phyloP scores from a whole-genome alignment of 805 yeast species.

The Yarrowia sp. region DNA sequence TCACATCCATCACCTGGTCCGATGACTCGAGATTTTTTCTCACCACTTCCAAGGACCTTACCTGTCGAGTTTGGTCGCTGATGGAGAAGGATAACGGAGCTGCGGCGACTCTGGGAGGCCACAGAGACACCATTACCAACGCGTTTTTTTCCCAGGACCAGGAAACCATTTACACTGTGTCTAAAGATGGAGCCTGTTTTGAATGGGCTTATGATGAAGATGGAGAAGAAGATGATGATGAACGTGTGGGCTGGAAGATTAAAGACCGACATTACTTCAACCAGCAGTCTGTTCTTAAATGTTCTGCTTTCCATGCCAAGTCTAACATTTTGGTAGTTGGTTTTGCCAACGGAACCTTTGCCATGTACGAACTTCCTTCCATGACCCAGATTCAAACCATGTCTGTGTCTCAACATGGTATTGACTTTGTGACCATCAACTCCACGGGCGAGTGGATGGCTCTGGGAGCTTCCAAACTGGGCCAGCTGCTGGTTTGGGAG shows the following conservation, averaged over 20 bases:
- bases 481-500: constrained; percentile 95
- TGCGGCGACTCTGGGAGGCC: constrained; percentile 86
- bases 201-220: constrained; percentile 80
- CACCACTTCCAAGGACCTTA: constrained; percentile 84
- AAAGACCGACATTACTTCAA: constrained; percentile 71
- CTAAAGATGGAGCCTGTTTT: constrained; percentile 92
- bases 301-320: constrained; percentile 76
- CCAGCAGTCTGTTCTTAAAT: constrained; percentile 63
- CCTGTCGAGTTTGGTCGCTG: constrained; percentile 79
- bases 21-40: constrained; percentile 83
- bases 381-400: constrained; percentile 79
- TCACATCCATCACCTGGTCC: constrained; percentile 81
- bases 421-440: constrained; percentile 77
- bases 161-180: constrained; percentile 84
- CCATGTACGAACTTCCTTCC: constrained; percentile 81
- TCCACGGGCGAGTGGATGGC: constrained; percentile 94
- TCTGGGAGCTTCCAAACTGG: constrained; percentile 83
- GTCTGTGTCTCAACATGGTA: constrained; percentile 86
- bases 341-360: constrained; percentile 82
- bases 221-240: constrained; percentile 45
- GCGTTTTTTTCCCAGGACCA: constrained; percentile 88
- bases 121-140: constrained; percentile 78
- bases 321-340: constrained; percentile 81
- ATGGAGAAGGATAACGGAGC: constrained; percentile 67
- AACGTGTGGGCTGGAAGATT: constrained; percentile 75